Percentiles rank a stretch among this genome's conserved stretches.
These are phyloP conservation scores for Bacidia rubella DNA, from an alignment of 495 filamentous ascomycete genomes.

Conservation along the genomic window DNA sequence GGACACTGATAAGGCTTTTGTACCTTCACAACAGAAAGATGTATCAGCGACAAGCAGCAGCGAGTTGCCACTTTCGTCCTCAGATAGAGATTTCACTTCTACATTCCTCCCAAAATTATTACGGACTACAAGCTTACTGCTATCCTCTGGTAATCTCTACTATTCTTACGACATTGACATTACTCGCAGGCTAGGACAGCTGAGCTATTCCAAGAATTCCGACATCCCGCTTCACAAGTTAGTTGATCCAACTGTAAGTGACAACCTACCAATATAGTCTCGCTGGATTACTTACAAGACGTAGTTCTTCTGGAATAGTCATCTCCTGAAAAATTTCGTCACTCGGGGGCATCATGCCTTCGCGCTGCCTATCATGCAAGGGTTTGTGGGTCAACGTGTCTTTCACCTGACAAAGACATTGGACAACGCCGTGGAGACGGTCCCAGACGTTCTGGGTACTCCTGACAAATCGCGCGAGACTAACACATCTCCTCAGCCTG, in stretches of 20 bases:
- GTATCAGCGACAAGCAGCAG: too few relatives aligned
- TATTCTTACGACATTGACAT: slow-evolving; percentile 89
- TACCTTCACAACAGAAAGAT: too few relatives aligned
- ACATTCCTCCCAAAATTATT: slow-evolving; percentile 72
- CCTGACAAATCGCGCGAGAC: background rate
- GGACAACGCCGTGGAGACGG: slow-evolving; percentile 11
- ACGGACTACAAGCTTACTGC: slow-evolving; percentile 64
- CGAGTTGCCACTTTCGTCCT: background rate
- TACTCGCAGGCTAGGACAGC: slow-evolving; percentile 48
- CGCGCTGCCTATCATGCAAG: slow-evolving; percentile 78
- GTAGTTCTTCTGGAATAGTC: slow-evolving; percentile 82
- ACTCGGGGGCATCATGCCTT: slow-evolving; percentile 49
- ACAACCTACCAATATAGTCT: background rate
- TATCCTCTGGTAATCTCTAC: slow-evolving; percentile 74
- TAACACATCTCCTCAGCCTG: too few relatives aligned
- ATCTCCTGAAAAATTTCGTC: slow-evolving; percentile 62
- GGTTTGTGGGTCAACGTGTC: slow-evolving; percentile 78
- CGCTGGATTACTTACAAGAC: background rate
- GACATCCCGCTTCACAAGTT: slow-evolving; percentile 50
- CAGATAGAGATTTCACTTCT: slow-evolving; percentile 14
- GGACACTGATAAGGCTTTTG: background rate
- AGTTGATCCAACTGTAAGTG: slow-evolving; percentile 57
- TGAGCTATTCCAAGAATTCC: slow-evolving; percentile 23
- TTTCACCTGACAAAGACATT: slow-evolving; percentile 49
- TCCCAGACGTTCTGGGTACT: slow-evolving; percentile 4